Evolutionary conservation across 2,329 filamentous ascomycete genomes (phyloP).

Genomic region (Trichoderma hamatum): DNA sequence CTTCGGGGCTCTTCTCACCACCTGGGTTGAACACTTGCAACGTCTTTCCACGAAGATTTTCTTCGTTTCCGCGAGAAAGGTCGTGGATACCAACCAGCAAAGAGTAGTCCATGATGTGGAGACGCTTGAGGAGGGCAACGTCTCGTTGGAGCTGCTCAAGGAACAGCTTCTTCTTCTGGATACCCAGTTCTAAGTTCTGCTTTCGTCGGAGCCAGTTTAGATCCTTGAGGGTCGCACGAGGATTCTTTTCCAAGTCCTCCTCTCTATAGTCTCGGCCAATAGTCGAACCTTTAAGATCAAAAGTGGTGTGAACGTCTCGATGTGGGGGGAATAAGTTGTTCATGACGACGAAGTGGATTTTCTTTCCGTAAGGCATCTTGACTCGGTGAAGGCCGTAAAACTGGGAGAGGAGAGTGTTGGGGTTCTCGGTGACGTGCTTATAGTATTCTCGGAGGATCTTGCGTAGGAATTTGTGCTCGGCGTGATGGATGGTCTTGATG

Average conservation of each 20-base stretch:
- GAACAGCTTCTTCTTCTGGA: constrained; percentile 85
- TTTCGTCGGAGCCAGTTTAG: constrained; percentile 92
- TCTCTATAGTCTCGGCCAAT: constrained; percentile 90
- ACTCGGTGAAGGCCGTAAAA: constrained; percentile 97
- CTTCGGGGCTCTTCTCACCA: constrained; percentile 60
- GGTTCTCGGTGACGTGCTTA: constrained; percentile 86
- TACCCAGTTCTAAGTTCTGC: constrained; percentile 83
- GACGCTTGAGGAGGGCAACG: constrained; percentile 79
- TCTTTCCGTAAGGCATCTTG: constrained; percentile 96
- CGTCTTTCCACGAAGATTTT: constrained; percentile 87
- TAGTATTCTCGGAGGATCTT: constrained; percentile 92
- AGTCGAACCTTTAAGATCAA: constrained; percentile 95
- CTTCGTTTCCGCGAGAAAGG: constrained; percentile 85
- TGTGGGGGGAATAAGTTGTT: constrained; percentile 99
- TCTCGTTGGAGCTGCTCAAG: constrained; percentile 86
- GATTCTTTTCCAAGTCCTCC: constrained; percentile 84
- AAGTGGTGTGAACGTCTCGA: constrained; percentile 94
- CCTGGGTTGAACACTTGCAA: constrained; percentile 92
- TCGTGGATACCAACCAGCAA: constrained; percentile 94
- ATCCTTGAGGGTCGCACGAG: constrained; percentile 91
- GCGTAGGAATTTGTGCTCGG: constrained; percentile 84
- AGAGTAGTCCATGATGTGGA: constrained; percentile 99
- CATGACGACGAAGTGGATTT: constrained; percentile 99
- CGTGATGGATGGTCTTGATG: constrained; percentile 98
- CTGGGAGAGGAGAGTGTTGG: constrained; percentile 94